Conservation (phyloP, 164 flowering plant genomes). For the Taxillus chinensis region DNA sequence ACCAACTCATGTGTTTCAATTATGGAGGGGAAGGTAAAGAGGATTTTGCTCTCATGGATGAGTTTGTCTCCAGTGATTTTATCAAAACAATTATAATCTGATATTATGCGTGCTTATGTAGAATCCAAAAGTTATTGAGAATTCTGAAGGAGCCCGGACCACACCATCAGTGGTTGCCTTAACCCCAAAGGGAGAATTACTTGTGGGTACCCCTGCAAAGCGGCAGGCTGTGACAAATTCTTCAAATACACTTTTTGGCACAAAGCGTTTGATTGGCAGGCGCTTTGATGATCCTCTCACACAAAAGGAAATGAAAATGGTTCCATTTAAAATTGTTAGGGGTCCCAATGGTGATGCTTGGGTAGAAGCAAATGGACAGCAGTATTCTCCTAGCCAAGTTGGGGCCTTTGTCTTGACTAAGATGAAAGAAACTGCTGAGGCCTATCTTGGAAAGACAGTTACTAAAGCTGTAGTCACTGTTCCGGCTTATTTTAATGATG, state of each 20-base stretch:
- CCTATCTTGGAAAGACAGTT: conserved; percentile 50
- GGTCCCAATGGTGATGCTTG: conserved; percentile 79
- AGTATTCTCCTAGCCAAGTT: conserved; percentile 60
- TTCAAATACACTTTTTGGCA: conserved; percentile 54
- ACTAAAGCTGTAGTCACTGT: conserved; percentile 67
- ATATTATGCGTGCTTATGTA: conserved; percentile 7
- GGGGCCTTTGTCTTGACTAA: conserved; percentile 58
- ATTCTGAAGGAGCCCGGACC: conserved; percentile 58
- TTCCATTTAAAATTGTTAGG: conserved; percentile 52
- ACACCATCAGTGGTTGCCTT: conserved; percentile 76
- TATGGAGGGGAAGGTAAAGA: conserved; percentile 72
- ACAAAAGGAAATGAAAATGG: conserved; percentile 76
- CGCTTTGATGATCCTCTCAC: conserved; percentile 58
- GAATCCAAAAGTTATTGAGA: conserved; percentile 75
- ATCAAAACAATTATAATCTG: background rate
- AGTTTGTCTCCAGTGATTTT: background rate
- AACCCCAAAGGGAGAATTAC: conserved; percentile 49
- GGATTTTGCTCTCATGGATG: background rate
- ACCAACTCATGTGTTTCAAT: conserved; percentile 77
- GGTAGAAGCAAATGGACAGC: conserved; percentile 64
- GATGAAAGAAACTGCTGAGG: conserved; percentile 74
- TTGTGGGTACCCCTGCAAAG: conserved; percentile 71
- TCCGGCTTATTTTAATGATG: conserved; percentile 45
- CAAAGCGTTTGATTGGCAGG: conserved; percentile 61
- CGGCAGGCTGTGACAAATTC: conserved; percentile 76